A percentile compares a stretch with the other conserved stretches of the same genome.
Conservation (phyloP, 2,329 filamentous ascomycete species). For the Fusarium equiseti region DNA sequence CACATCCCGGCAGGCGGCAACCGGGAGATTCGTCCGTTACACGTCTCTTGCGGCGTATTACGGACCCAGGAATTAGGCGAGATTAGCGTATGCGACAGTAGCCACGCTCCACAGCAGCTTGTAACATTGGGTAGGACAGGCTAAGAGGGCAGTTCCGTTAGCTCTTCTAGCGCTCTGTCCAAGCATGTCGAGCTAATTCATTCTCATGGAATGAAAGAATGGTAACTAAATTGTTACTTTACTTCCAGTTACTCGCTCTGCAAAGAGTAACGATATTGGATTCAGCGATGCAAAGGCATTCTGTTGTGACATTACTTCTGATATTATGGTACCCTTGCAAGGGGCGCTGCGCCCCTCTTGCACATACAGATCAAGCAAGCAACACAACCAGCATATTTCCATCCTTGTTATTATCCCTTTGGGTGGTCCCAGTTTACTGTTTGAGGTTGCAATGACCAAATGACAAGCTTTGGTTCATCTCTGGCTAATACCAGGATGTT, state of each 20-base stretch:
- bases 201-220: not conserved
- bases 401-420: too few species aligned
- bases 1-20: not conserved
- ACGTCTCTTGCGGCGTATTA: not conserved
- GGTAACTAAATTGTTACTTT: not conserved
- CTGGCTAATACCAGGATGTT: too few species aligned
- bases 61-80: not conserved
- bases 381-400: not conserved
- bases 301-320: not conserved
- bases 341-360: not conserved
- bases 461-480: too few species aligned
- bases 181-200: not conserved
- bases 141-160: not conserved
- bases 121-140: not conserved
- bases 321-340: not conserved
- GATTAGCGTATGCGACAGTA: not conserved
- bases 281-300: rapidly evolving
- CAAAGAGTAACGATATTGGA: too few species aligned
- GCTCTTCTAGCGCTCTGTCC: not conserved
- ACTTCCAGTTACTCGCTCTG: not conserved
- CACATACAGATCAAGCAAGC: not conserved
- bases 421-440: too few species aligned
- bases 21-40: not conserved
- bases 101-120: not conserved
- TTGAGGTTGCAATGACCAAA: too few species aligned